These are phyloP conservation scores for Rhododendron ovatum DNA, from an alignment of 148 eudicot species.

Conservation along the genomic window DNA sequence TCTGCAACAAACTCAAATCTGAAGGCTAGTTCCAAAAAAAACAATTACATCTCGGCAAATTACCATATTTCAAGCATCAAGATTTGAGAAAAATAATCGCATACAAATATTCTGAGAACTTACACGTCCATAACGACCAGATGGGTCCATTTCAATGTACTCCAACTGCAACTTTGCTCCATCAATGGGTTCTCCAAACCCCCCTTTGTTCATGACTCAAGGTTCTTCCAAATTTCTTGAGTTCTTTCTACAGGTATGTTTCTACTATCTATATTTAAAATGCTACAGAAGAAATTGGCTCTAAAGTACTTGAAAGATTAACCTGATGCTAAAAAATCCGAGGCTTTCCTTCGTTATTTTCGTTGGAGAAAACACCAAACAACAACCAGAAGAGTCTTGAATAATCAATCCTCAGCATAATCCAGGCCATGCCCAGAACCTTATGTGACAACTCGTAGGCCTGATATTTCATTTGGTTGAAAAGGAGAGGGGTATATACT, in stretches of 20 bases:
- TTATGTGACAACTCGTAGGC: conserved; percentile 32
- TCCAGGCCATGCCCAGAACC: conserved; percentile 57
- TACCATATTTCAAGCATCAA: background rate
- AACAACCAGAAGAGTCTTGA: conserved; percentile 72
- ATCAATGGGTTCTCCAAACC: conserved; percentile 21
- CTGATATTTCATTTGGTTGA: conserved; percentile 27
- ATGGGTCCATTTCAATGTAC: conserved; percentile 53
- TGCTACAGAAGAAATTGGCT: background rate
- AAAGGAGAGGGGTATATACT: background rate
- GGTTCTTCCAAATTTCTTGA: background rate
- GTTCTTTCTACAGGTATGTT: background rate
- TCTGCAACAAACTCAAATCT: background rate
- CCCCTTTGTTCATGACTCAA: conserved; percentile 26
- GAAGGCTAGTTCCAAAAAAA: background rate
- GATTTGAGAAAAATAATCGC: background rate
- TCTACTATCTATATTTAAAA: background rate
- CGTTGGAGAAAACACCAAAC: conserved; percentile 64
- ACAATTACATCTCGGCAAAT: background rate
- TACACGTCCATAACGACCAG: conserved; percentile 67
- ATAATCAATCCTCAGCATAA: conserved; percentile 67
- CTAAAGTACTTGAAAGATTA: background rate
- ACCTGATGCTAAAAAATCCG: conserved; percentile 47
- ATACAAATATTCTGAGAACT: conserved; percentile 16
- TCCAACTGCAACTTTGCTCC: conserved; percentile 21
- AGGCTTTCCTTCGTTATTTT: conserved; percentile 70